Conservation (phyloP, 768 basidiomycete genomes). For the Porpolomopsis calyptriformis region DNA sequence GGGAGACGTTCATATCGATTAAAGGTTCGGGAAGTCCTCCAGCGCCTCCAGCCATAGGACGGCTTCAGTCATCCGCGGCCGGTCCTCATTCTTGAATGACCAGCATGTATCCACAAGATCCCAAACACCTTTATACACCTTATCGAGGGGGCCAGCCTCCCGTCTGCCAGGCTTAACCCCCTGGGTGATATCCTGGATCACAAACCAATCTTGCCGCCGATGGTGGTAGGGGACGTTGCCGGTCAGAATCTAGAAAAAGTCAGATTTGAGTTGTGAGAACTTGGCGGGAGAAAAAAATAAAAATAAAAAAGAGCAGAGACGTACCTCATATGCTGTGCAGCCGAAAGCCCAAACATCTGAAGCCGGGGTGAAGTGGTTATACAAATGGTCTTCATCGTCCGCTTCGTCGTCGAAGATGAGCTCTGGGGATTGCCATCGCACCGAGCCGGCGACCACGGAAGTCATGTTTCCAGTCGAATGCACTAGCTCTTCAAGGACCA, state of each 20-base stretch:
- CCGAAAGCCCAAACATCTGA: slow-evolving; percentile 25
- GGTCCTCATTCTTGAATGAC: background rate
- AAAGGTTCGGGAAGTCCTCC: too few species aligned
- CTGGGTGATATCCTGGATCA: slow-evolving; percentile 17
- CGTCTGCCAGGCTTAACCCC: slow-evolving; percentile 12
- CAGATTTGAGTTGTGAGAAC: background rate
- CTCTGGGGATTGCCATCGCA: slow-evolving; percentile 25
- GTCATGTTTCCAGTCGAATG: slow-evolving; percentile 17
- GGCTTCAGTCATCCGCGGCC: background rate
- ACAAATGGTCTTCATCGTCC: slow-evolving; percentile 5
- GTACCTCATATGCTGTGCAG: slow-evolving; percentile 23
- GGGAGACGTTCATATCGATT: too few species aligned
- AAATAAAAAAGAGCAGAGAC: background rate
- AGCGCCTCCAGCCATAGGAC: too few species aligned
- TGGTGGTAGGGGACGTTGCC: slow-evolving; percentile 19
- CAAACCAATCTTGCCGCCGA: slow-evolving; percentile 15
- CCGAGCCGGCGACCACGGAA: slow-evolving; percentile 13
- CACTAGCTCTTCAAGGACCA: slow-evolving; percentile 19
- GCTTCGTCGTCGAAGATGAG: slow-evolving; percentile 9
- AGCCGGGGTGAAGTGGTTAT: slow-evolving; percentile 10
- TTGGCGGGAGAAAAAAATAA: too few species aligned
- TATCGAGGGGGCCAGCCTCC: slow-evolving; percentile 6
- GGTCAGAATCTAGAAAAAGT: slow-evolving; percentile 15
- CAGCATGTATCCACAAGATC: slow-evolving; percentile 1
- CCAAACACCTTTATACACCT: background rate